Base-by-base conservation (phyloP, 208 protist species). In the Trypanosoma boissoni region DNA sequence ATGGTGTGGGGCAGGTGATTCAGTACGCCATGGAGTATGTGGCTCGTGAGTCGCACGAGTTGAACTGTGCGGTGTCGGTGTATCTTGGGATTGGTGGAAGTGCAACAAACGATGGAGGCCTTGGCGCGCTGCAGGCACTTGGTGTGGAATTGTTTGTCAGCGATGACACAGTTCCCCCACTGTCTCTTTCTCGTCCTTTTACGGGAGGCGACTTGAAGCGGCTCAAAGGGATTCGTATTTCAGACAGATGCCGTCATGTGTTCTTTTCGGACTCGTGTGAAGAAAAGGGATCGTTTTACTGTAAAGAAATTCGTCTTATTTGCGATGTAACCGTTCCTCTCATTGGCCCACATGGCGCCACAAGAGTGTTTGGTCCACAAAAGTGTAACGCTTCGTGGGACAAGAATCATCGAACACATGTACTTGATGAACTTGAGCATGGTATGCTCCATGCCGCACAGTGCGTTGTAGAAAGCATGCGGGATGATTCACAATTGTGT, bases 61-160 rank as follows among this genome's bases (percentile, higher is more conserved):
- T 8, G 9, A 29, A 60, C 31, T 29, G 53, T 4, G 76, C 76
- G 3, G 68, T 85, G 46, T 65, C 60, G 1, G 57, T 91, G 6
- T 80, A 78, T 34, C 23, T 94, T 2, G 87, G 87, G 0, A 88
- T 91, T 49, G 87, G 87, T 42, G 87, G 87, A 20, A 91, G 84
- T 53, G 67, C 81, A 16, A 94, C 87, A 1, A 94, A 91, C 72
- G 87, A 94, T 29, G 87, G 83, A 12, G 87, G 83, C 0, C 63
- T 94, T 10, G 84, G 87, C 9, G 82, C 82, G 0, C 66, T 94
- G 46, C 84, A 91, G 67, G 83, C 78, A 1, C 72, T 94, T 1
- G 87, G 87, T 14, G 58, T 90, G 5, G 54, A 85, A 12, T 53
- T 93, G 12, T 80, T 72, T 42, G 64, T 83, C 6, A 53, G 37